Evolutionary conservation across 2,329 filamentous ascomycete genomes (phyloP).

Genomic region (Coleophoma crateriformis): DNA sequence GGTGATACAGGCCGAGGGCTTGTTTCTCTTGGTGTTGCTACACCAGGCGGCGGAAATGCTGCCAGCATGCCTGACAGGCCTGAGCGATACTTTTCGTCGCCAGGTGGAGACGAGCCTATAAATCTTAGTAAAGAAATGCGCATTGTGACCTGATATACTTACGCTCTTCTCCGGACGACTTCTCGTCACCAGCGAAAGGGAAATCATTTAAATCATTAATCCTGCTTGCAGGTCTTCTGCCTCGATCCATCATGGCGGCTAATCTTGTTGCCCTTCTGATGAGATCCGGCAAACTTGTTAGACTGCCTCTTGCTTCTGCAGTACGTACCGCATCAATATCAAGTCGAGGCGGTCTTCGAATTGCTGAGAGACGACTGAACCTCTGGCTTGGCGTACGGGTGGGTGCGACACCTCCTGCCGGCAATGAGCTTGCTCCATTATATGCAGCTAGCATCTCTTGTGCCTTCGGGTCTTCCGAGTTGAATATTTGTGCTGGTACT

Average conservation of each 20-base stretch:
- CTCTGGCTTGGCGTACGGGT: slow-evolving; percentile 14
- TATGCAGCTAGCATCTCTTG: slow-evolving; percentile 45
- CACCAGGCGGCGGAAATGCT: slow-evolving; percentile 57
- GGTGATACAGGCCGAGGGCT: slow-evolving; percentile 25
- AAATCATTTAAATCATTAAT: slow-evolving; percentile 49
- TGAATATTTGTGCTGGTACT: slow-evolving; percentile 12
- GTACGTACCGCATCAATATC: slow-evolving; percentile 78
- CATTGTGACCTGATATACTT: too few species aligned
- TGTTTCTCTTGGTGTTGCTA: slow-evolving; percentile 34
- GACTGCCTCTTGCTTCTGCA: slow-evolving; percentile 78
- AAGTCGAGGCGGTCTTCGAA: slow-evolving; percentile 64
- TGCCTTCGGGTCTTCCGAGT: slow-evolving; percentile 27
- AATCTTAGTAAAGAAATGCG: slow-evolving; percentile 4
- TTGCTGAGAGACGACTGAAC: slow-evolving; percentile 44
- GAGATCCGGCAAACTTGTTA: slow-evolving; percentile 87
- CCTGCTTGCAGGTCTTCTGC: slow-evolving; percentile 57
- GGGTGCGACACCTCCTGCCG: slow-evolving; percentile 5
- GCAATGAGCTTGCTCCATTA: slow-evolving; percentile 33
- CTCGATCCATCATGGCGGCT: slow-evolving; percentile 82
- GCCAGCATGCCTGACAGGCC: slow-evolving; percentile 56
- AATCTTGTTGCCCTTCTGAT: slow-evolving; percentile 83
- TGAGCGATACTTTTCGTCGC: slow-evolving; percentile 18
- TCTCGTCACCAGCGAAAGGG: slow-evolving; percentile 26
- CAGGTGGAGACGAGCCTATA: too few species aligned
- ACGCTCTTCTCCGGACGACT: slow-evolving; percentile 10